Evolutionary conservation across 2,329 filamentous ascomycete species (phyloP).

Genomic region (Aureobasidium sp.): DNA sequence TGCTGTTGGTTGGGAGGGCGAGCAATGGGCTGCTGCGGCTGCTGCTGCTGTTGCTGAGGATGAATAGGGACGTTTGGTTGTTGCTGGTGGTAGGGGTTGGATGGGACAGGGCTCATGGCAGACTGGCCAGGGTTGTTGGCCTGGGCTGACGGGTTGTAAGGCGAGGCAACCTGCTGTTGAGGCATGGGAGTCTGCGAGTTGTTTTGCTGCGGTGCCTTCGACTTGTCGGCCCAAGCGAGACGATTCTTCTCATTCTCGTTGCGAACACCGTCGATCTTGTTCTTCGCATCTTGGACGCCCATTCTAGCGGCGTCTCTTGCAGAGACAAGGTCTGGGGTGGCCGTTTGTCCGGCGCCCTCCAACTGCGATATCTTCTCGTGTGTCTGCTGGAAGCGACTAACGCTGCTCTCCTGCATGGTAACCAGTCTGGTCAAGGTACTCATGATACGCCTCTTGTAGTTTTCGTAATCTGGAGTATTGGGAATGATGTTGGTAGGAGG

Average conservation of each 20-base stretch:
- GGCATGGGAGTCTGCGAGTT: conserved; percentile 14
- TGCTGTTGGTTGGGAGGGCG: conserved; percentile 15
- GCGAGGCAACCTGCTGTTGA: conserved; percentile 12
- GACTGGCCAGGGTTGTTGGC: conserved; percentile 4
- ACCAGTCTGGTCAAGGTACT: neutral
- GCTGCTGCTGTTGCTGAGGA: conserved; percentile 11
- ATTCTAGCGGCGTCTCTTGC: conserved; percentile 11
- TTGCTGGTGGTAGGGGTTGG: conserved; percentile 18
- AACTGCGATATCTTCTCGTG: conserved; percentile 6
- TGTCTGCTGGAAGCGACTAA: conserved; percentile 1
- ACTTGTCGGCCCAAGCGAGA: conserved; percentile 5
- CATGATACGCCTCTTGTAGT: conserved; percentile 14
- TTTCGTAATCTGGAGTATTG: conserved; percentile 14
- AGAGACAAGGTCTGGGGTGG: conserved; percentile 7
- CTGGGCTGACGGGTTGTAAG: conserved; percentile 7
- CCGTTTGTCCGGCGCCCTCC: conserved; percentile 8
- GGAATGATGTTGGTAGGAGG: conserved; percentile 10
- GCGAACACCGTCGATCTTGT: conserved; percentile 9
- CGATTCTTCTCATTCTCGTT: conserved; percentile 15
- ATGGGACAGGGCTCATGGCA: conserved; percentile 4
- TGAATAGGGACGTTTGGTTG: conserved; percentile 16
- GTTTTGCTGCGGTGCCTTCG: conserved; percentile 7
- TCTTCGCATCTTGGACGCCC: conserved; percentile 12
- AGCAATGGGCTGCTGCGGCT: conserved; percentile 11
- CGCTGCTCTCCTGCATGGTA: conserved; percentile 12